Base-by-base conservation (phyloP, 2,329 filamentous ascomycete genomes). In the Aspergillus candidus region DNA sequence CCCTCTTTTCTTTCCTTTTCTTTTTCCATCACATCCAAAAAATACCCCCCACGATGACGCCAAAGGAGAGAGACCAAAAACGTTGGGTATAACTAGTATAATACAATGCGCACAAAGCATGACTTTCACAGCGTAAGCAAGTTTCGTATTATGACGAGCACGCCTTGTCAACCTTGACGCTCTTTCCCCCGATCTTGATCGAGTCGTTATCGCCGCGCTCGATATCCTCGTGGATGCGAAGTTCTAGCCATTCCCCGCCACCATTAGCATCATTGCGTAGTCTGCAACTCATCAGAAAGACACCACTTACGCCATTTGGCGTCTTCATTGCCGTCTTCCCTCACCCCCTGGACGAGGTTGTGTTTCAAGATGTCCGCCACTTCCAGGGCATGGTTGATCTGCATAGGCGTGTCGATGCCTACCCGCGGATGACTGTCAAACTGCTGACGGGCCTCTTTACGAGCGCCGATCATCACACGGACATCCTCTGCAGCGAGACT, bases 191-290 rank as follows among this genome's bases (percentile, higher is more conserved):
- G 2, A 80, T 73, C 68, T 90, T 94, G 58, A 96, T 80, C 30
- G 84, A 87, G 56, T 96, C 89, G 62, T 98, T 98, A 69, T 97
- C 86, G 42, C 93, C 89, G 53, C 88, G 77, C 67, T 98, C 91
- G 27, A 85, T 98, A 53, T 94, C 73, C 49, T 94, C 79, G 65
- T 97, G 93, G 68, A 98, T 96, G 40, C 84, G 78, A 45, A 97
- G 71, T 62, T 85, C 89, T 96, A 50, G 15, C 32, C 4, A 32
- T 5, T 17, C 32, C 30, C 59, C 34, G 52, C 35, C n/a, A n/a
- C 42, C 3, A 18, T 48, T 46, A 50, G 41, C 32, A n/a, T 39
- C 12, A 11, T 10, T 27, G 31, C 7, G 17, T 39, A 15, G 32
- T 43, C 32, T 38, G 38, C 12, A 31, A 37, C 29, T 2, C 13